A percentile compares a stretch with the other conserved stretches of the same genome.
Evolutionary conservation across 768 basidiomycete genomes (phyloP).

Genomic region (Boletales sp.): DNA sequence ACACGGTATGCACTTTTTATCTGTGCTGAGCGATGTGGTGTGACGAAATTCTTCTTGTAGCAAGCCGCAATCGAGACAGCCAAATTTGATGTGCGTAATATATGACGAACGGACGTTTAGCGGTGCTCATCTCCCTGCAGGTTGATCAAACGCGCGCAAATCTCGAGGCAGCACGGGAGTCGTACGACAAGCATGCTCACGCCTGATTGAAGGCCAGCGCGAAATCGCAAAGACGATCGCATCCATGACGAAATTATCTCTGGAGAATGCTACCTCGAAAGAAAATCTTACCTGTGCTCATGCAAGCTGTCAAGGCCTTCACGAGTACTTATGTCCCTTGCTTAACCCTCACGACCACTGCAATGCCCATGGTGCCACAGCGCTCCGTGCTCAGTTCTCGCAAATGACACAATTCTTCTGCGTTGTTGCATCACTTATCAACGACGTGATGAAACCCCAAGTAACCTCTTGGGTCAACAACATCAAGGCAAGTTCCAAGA

Average conservation of each 20-base stretch:
- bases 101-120: not conserved
- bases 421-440: constrained; percentile 15
- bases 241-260: constrained; percentile 15
- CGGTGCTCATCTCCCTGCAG: not conserved
- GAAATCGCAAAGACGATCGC: constrained; percentile 18
- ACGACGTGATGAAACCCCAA: constrained; percentile 19
- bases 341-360: not conserved
- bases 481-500: constrained; percentile 11
- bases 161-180: constrained; percentile 15
- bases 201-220: constrained; percentile 16
- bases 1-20: not conserved
- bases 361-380: not conserved
- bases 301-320: constrained; percentile 17
- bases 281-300: constrained; percentile 15
- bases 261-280: constrained; percentile 17
- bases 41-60: not conserved
- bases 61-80: constrained; percentile 11
- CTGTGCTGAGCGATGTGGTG: not conserved
- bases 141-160: constrained; percentile 21
- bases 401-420: constrained; percentile 17
- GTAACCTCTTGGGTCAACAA: constrained; percentile 14
- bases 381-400: constrained; percentile 17
- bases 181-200: constrained; percentile 11
- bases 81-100: constrained; percentile 10
- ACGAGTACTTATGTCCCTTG: constrained; percentile 2